A percentile compares a stretch with the other conserved stretches of the same genome.
phyloP scores from a whole-genome alignment of 129 eudicot genomes.

The Chrysanthemum seticuspe region DNA sequence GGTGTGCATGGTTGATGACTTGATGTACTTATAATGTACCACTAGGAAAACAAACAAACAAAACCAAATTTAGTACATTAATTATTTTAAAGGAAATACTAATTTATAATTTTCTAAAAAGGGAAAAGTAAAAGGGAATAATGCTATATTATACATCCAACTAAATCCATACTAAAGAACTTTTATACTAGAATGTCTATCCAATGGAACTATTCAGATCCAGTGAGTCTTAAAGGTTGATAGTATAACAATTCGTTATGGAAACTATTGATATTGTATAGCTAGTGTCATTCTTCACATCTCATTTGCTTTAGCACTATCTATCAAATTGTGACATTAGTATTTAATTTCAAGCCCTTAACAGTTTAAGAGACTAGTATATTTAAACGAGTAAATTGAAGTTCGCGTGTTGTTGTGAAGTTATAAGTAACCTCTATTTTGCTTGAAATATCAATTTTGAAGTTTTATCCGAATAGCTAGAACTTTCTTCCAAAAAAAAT shows the following conservation, averaged over 20 bases:
- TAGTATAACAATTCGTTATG: neutral
- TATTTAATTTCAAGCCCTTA: neutral
- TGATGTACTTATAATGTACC: constrained; percentile 7
- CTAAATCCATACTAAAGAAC: neutral
- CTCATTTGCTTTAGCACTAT: neutral
- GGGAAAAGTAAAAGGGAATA: constrained; percentile 17
- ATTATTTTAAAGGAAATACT: neutral
- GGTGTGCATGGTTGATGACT: neutral
- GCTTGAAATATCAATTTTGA: no score
- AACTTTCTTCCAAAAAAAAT: no score
- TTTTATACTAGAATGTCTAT: neutral
- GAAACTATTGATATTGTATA: neutral
- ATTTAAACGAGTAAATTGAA: neutral
- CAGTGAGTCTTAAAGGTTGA: neutral
- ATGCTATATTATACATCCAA: neutral
- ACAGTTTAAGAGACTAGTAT: no score
- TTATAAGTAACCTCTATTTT: no score
- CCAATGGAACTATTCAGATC: neutral
- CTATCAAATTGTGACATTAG: neutral
- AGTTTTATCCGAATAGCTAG: no score
- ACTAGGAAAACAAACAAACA: constrained; percentile 20
- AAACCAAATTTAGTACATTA: neutral
- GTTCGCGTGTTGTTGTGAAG: neutral
- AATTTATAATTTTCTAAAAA: neutral
- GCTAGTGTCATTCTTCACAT: no score